Evolutionary conservation across 768 basidiomycete genomes (phyloP), one percentile per base, ranked within the genome.

Genomic region (Lactarius indigo): DNA sequence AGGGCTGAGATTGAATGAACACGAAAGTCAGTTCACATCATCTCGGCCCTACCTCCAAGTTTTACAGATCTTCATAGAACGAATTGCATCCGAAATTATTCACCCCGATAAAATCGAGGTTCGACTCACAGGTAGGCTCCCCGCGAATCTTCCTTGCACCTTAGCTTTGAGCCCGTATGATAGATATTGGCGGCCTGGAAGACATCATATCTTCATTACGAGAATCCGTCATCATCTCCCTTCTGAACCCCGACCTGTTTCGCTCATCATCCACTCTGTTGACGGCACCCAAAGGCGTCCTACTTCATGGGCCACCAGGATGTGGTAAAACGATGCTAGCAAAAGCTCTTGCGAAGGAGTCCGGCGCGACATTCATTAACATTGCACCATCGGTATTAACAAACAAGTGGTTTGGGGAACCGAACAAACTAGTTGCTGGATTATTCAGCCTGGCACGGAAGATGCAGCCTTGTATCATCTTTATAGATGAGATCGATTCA

Each of bases 291-390:
- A 98, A 98, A 75, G 97, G 97, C 17, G 96, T 98, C 9, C 83
- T 98, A 20, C 84, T 99, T 23, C 96, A 92, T 72, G 97, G 97
- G 0, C 97, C 96, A 52, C 97, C 97, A 1, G 96, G 97, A 6
- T 99, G 97, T 70, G 97, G 97, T 30, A 99, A 99, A 81, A 98
- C 97, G 1, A 96, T 99, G 94, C 84, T 99, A 20, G 97, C 97
- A 2, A 96, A 96, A 75, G 96, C 96, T 1, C 84, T 99, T 9
- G 97, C 97, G 13, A 97, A 96, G 75, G 96, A 99, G 80, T 94
- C 91, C 4, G 92, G 94, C 20, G 97, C 97, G 8, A 96, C 95
- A 0, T 99, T 99, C 75, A 96, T 98, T 79, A 93, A 93, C 75
- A 84, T 93, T 65, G 84, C 89, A 7, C 84, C 88, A 42, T 89